Evolutionary conservation across 495 filamentous ascomycete genomes (phyloP).

Genomic region (Aspergillus ostianus): DNA sequence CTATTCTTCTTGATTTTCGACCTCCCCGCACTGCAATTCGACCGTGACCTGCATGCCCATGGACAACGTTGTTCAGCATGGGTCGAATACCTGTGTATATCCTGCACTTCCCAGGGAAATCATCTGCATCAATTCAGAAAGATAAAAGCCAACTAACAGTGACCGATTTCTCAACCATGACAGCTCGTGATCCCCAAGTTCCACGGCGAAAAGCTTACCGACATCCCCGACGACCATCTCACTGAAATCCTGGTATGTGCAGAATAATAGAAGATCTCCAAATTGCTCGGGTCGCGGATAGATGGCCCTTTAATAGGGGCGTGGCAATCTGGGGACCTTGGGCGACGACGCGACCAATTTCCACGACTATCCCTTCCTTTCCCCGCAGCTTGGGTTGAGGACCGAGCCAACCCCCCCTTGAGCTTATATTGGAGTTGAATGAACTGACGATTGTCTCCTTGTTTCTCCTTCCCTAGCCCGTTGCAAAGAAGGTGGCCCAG

Average conservation of each 20-base stretch:
- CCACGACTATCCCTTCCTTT: not conserved
- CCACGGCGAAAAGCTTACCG: constrained; percentile 88
- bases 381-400: constrained; percentile 1
- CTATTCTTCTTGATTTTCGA: not conserved
- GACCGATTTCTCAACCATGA: constrained; percentile 8
- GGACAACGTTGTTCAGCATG: not conserved
- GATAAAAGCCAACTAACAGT: constrained; percentile 4
- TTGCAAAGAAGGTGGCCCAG: constrained; percentile 81
- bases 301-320: constrained; percentile 8
- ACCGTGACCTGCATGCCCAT: not conserved
- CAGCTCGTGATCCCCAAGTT: constrained; percentile 95
- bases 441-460: not conserved
- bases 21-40: constrained; percentile 22
- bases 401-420: not conserved
- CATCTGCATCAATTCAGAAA: not conserved
- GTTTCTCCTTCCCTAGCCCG: constrained; percentile 51
- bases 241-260: constrained; percentile 72
- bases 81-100: not conserved
- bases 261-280: not conserved
- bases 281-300: not conserved
- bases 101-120: not conserved
- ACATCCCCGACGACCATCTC: constrained; percentile 90
- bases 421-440: not conserved
- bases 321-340: constrained; percentile 21
- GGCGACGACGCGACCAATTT: not conserved